Conservation (phyloP, 164 flowering plant species). For the Echeveria elegans region DNA sequence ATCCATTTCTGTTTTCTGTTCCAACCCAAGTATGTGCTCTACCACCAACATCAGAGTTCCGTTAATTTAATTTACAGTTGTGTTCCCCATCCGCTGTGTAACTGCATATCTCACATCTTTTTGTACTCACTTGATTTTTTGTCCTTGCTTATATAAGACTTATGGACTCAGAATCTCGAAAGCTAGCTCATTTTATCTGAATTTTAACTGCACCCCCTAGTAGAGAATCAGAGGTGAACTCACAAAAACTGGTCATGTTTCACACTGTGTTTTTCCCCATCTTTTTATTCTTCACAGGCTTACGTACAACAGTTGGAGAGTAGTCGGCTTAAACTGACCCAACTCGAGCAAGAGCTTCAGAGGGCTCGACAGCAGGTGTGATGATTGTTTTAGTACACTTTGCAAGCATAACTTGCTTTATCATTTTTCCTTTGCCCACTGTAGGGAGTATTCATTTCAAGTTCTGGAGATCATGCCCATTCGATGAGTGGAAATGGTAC, state of each 20-base stretch:
- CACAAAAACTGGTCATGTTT: background rate
- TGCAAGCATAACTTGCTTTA: background rate
- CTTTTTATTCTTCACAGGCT: constrained; percentile 22
- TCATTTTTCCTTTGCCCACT: background rate
- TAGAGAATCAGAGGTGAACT: background rate
- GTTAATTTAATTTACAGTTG: background rate
- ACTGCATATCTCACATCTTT: background rate
- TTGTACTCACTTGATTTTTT: background rate
- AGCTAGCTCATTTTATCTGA: background rate
- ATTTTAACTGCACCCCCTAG: background rate
- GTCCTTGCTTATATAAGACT: background rate
- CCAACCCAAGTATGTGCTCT: background rate
- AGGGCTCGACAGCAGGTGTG: constrained; percentile 47
- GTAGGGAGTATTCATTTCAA: constrained; percentile 50
- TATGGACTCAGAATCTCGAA: background rate
- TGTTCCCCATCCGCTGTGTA: background rate
- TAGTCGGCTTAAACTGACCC: constrained; percentile 48
- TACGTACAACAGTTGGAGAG: constrained; percentile 53
- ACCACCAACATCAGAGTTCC: background rate
- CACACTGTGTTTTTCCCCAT: background rate
- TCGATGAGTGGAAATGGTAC: constrained; percentile 52
- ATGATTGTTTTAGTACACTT: background rate
- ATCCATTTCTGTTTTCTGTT: background rate
- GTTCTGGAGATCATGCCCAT: constrained; percentile 45
- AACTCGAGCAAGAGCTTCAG: constrained; percentile 49